Evolutionary conservation across 805 yeast species (phyloP).

Genomic region (Yarrowia deformans): DNA sequence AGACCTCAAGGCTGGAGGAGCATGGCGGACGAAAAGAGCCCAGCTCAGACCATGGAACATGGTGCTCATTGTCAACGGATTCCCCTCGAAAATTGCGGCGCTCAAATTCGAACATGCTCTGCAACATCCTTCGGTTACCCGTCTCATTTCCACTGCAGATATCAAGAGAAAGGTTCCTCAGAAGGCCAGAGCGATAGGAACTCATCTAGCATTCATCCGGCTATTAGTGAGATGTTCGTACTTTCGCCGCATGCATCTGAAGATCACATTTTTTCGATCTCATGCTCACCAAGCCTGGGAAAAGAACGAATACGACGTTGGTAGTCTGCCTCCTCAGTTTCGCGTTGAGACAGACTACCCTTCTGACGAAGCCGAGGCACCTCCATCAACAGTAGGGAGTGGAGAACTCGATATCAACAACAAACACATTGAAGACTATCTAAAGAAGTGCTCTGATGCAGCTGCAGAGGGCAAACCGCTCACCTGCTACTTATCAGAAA

Average conservation of each 20-base stretch:
- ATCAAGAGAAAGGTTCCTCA: slow-evolving; percentile 51
- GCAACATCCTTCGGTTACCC: slow-evolving; percentile 73
- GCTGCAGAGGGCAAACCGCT: slow-evolving; percentile 1
- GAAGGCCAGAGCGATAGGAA: slow-evolving; percentile 43
- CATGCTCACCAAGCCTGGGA: slow-evolving; percentile 45
- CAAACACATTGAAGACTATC: neutral
- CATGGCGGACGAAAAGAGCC: slow-evolving; percentile 64
- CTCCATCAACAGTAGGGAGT: slow-evolving; percentile 19
- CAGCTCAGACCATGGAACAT: slow-evolving; percentile 79
- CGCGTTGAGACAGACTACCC: slow-evolving; percentile 39
- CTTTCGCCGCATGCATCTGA: slow-evolving; percentile 46
- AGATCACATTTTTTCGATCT: slow-evolving; percentile 47
- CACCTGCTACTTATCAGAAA: slow-evolving; percentile 9
- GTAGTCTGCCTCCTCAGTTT: slow-evolving; percentile 39
- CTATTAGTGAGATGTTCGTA: slow-evolving; percentile 45
- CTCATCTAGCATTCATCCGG: slow-evolving; percentile 47
- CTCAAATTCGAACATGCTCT: slow-evolving; percentile 85
- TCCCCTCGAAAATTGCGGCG: slow-evolving; percentile 72
- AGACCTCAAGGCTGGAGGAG: slow-evolving; percentile 67
- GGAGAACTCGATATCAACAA: slow-evolving; percentile 43
- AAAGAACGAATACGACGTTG: slow-evolving; percentile 45
- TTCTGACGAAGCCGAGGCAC: slow-evolving; percentile 3
- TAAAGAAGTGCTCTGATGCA: neutral
- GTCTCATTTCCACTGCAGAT: slow-evolving; percentile 58
- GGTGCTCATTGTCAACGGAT: slow-evolving; percentile 69